Evolutionary conservation across 495 filamentous ascomycete species (phyloP).

Genomic region (Neurospora cerealis): DNA sequence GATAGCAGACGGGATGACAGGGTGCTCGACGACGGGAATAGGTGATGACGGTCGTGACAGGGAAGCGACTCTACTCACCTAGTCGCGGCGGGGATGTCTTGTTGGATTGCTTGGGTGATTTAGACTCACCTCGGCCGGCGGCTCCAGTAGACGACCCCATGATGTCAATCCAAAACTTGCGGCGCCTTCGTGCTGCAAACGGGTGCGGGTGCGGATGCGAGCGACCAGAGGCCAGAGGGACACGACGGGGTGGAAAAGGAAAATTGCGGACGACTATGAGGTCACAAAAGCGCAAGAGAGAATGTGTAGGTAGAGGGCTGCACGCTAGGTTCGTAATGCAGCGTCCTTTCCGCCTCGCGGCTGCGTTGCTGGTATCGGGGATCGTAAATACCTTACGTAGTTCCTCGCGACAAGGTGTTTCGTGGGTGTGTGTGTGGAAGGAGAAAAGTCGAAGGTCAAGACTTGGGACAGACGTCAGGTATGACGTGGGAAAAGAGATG

Average conservation of each 20-base stretch:
- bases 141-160: slow-evolving; percentile 28
- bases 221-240: neutral
- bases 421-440: slow-evolving; percentile 10
- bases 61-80: slow-evolving; percentile 20
- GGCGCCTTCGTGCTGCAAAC: slow-evolving; percentile 18
- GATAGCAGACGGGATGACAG: neutral
- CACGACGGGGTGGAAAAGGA: slow-evolving; percentile 2
- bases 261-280: slow-evolving; percentile 19
- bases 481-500: slow-evolving; percentile 30
- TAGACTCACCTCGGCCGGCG: slow-evolving; percentile 25
- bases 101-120: slow-evolving; percentile 26
- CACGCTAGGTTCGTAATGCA: slow-evolving; percentile 15
- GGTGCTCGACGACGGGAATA: neutral
- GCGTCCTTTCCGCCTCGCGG: slow-evolving; percentile 9
- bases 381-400: slow-evolving; percentile 19
- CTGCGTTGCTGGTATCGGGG: slow-evolving; percentile 7
- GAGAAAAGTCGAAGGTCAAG: slow-evolving; percentile 18
- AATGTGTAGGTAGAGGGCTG: slow-evolving; percentile 14
- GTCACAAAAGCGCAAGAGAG: slow-evolving; percentile 18
- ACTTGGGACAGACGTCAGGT: slow-evolving; percentile 29
- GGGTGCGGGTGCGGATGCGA: neutral
- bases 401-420: slow-evolving; percentile 8
- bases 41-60: slow-evolving; percentile 3
- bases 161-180: slow-evolving; percentile 29
- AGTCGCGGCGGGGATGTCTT: slow-evolving; percentile 20